phyloP scores from a whole-genome alignment of 192 early-diverging fungal genomes.

The Coemansia sp. region DNA sequence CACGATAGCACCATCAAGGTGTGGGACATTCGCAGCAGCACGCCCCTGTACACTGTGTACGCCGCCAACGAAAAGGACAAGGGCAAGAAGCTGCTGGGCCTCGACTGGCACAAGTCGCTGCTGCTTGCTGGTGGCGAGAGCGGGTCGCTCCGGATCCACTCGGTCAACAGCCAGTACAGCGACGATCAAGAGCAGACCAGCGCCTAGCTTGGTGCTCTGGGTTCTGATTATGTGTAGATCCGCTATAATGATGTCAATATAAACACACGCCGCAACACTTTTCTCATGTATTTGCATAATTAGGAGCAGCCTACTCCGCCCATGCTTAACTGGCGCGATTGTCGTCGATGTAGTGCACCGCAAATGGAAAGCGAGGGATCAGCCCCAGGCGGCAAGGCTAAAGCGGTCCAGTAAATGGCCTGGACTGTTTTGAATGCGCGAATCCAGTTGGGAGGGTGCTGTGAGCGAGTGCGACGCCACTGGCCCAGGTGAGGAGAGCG shows the following conservation, averaged over 20 bases:
- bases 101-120: constrained; percentile 51
- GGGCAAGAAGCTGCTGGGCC: constrained; percentile 54
- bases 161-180: constrained; percentile 40
- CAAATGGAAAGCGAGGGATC: constrained; percentile 5
- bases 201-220: background rate
- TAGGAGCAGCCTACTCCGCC: background rate
- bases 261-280: background rate
- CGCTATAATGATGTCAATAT: background rate
- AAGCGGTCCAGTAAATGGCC: background rate
- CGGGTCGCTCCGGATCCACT: constrained; percentile 52
- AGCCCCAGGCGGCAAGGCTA: background rate
- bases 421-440: background rate
- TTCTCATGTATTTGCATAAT: background rate
- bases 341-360: background rate
- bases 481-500: background rate
- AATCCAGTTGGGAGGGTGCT: background rate
- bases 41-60: constrained; percentile 75
- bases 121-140: constrained; percentile 53
- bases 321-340: background rate
- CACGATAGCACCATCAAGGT: constrained; percentile 87
- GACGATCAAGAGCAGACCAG: constrained; percentile 17
- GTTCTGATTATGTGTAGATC: background rate
- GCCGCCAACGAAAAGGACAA: constrained; percentile 38
- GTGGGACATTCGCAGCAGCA: constrained; percentile 92
- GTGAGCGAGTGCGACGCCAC: constrained; percentile 1